Base-by-base conservation (phyloP, 2,329 filamentous ascomycete genomes). In the Nothophaeocryptopus gaeumannii region DNA sequence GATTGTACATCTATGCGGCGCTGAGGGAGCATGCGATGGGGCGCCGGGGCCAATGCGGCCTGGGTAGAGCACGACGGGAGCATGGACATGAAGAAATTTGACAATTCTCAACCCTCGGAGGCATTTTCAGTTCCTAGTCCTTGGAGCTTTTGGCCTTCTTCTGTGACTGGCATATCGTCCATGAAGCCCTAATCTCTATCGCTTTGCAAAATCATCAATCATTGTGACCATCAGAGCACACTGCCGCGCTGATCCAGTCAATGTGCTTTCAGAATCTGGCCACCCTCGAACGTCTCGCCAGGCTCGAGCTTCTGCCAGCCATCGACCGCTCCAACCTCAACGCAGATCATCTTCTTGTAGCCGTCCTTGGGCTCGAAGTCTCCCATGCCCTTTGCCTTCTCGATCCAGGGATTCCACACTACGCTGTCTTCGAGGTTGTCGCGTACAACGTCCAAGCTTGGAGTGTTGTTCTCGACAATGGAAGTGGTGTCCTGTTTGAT, bases 391-490 rank as follows among this genome's bases (percentile, higher is more conserved):
- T 83, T 81, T 1, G 88, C 83, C 76, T 95, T 95, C 56, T 91
- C 88, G 35, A 79, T 78, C 90, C 92, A 96, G 1, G 93, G 93
- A 72, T 99, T 99, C 93, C 93, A 99, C 29, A 97, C 87, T 1
- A 96, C 92, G 12, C 93, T 84, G 60, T 97, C 89, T 55, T 81
- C 80, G 59, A 99, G 78, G 59, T 89, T 91, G 71, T 96, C 89
- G 54, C 93, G 83, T 35, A 86, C 81, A 47, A 97, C 78, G 52
- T 84, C 83, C 74, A 87, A 90, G 43, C 79, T 74, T 11, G 83
- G 76, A 63, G 79, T 79, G 53, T 82, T 84, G 42, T 72, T 78
- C 62, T 88, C 83, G 12, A 76, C 66, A 40, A 95, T 81, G 10
- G 79, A 76, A 34, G 85, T 83, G 0, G 81, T 83, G 55, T 79